Conservation (phyloP, 768 basidiomycete genomes). For the Leccinum aurantiacum region DNA sequence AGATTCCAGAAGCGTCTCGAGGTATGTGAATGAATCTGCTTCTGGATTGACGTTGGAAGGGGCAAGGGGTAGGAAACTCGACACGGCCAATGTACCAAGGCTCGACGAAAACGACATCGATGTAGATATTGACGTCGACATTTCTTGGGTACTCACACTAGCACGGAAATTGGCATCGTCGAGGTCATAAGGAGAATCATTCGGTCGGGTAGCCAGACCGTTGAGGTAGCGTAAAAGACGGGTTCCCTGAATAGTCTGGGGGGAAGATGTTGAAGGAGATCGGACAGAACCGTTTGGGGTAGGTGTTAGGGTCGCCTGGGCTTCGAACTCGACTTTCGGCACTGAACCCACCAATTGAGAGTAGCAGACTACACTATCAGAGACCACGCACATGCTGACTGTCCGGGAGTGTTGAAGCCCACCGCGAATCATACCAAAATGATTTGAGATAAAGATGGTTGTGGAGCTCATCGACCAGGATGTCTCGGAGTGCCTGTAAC, state of each 20-base stretch:
- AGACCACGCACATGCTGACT: slow-evolving; percentile 61
- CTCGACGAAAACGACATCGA: slow-evolving; percentile 30
- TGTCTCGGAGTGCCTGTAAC: slow-evolving; percentile 81
- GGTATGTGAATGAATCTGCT: slow-evolving; percentile 88
- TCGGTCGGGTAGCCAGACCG: slow-evolving; percentile 66
- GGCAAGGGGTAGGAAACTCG: slow-evolving; percentile 23
- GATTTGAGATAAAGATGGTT: slow-evolving; percentile 97
- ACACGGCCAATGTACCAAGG: slow-evolving; percentile 16
- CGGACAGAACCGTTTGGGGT: slow-evolving; percentile 21
- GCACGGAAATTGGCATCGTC: slow-evolving; percentile 40
- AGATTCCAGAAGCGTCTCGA: slow-evolving; percentile 92
- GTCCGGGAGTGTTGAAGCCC: slow-evolving; percentile 79
- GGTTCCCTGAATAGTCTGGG: slow-evolving; percentile 42
- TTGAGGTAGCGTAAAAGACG: slow-evolving; percentile 64
- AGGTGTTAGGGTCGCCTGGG: slow-evolving; percentile 36
- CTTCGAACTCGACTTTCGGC: slow-evolving; percentile 63
- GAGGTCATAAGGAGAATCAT: slow-evolving; percentile 73
- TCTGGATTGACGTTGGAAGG: slow-evolving; percentile 66
- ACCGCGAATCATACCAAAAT: slow-evolving; percentile 93
- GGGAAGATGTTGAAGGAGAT: slow-evolving; percentile 35
- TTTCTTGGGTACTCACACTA: slow-evolving; percentile 21
- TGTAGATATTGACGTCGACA: slow-evolving; percentile 19
- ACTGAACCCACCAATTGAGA: slow-evolving; percentile 42
- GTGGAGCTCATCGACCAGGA: slow-evolving; percentile 92
- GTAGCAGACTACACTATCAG: slow-evolving; percentile 2